Conservation (phyloP, 371 early-diverging fungal genomes). For the Blyttiomyces sp. region DNA sequence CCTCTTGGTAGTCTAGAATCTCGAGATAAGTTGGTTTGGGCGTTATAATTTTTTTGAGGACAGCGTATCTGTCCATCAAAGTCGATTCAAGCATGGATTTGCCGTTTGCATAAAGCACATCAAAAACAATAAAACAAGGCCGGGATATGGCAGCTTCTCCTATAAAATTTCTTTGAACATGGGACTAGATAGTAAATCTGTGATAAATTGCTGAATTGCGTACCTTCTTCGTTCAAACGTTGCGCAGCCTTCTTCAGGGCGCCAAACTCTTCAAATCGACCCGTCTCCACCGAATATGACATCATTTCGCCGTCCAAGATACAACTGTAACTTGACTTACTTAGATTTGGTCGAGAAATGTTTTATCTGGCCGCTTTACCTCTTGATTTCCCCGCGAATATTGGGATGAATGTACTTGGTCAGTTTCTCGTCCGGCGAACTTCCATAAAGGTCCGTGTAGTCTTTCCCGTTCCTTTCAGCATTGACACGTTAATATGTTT, state of each 20-base stretch:
- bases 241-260: slow-evolving; percentile 66
- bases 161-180: slow-evolving; percentile 20
- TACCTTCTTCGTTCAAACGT: slow-evolving; percentile 21
- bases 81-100: slow-evolving; percentile 53
- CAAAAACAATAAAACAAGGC: slow-evolving; percentile 63
- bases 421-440: slow-evolving; percentile 47
- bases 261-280: slow-evolving; percentile 64
- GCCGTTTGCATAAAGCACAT: slow-evolving; percentile 64
- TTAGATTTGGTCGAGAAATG: not conserved
- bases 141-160: slow-evolving; percentile 24
- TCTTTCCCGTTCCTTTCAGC: slow-evolving; percentile 70
- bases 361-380: slow-evolving; percentile 8
- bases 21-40: slow-evolving; percentile 49
- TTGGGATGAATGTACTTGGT: slow-evolving; percentile 46
- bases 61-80: slow-evolving; percentile 43
- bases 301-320: slow-evolving; percentile 78
- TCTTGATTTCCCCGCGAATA: slow-evolving; percentile 40
- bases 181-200: not conserved
- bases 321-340: slow-evolving; percentile 35
- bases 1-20: slow-evolving; percentile 51
- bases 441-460: slow-evolving; percentile 65
- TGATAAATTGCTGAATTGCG: too few species aligned
- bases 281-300: slow-evolving; percentile 57
- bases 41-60: slow-evolving; percentile 49
- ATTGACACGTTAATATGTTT: too few species aligned